Percentiles rank a stretch among this genome's conserved stretches.
These are phyloP conservation scores for Syzygium aromaticum DNA, from an alignment of 345 rosid species.

Conservation along the genomic window DNA sequence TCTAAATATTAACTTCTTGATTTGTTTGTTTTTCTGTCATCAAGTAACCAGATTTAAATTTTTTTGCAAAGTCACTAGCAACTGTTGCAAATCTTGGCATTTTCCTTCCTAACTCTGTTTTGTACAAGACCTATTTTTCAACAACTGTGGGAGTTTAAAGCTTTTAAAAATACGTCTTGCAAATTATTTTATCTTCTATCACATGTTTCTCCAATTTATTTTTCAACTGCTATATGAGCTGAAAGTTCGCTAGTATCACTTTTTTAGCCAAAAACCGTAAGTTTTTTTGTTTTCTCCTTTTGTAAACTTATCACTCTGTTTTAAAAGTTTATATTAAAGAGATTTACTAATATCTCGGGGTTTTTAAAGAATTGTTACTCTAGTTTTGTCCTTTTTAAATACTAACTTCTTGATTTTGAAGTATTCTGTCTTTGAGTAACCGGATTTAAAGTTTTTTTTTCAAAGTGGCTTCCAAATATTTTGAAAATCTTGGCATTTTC, in stretches of 20 bases:
- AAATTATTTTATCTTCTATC: no score
- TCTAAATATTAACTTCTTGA: no score
- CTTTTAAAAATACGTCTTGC: neutral
- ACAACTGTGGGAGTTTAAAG: neutral
- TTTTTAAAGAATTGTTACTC: neutral
- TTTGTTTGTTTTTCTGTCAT: no score
- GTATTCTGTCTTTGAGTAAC: neutral
- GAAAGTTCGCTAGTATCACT: no score
- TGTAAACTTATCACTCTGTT: neutral
- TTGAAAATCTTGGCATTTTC: no score
- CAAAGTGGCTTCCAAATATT: neutral
- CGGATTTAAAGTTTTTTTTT: neutral
- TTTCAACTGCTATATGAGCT: neutral
- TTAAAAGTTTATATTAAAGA: neutral
- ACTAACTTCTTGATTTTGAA: neutral
- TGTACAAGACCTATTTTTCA: neutral
- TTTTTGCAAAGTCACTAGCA: neutral
- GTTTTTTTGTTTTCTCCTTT: no score
- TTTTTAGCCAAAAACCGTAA: no score
- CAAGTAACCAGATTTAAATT: no score
- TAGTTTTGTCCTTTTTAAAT: neutral
- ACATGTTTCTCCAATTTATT: neutral
- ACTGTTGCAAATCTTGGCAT: neutral
- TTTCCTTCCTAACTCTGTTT: neutral
- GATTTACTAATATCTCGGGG: no score